phyloP scores from a whole-genome alignment of 2,329 filamentous ascomycete genomes.

The Colletotrichum sp. region DNA sequence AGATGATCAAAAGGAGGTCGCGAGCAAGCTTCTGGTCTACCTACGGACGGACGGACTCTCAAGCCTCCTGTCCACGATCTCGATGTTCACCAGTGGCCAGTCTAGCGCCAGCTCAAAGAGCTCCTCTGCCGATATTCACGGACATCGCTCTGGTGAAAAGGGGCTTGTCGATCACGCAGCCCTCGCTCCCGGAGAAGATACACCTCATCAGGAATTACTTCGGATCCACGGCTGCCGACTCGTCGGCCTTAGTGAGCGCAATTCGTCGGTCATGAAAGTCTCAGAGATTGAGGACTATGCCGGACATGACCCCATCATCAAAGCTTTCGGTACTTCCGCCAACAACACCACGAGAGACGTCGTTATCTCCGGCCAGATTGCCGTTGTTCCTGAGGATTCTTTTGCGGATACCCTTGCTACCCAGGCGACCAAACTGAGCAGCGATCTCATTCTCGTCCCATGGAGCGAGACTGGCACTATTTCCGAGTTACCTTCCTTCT shows the following conservation, averaged over 20 bases:
- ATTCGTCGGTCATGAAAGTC: slow-evolving; percentile 85
- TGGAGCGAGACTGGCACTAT: slow-evolving; percentile 80
- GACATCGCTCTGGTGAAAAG: neutral
- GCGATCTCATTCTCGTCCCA: slow-evolving; percentile 75
- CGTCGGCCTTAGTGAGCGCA: slow-evolving; percentile 80
- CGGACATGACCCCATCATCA: slow-evolving; percentile 76
- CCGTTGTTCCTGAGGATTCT: slow-evolving; percentile 71
- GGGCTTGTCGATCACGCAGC: slow-evolving; percentile 11
- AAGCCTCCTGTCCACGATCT: slow-evolving; percentile 85
- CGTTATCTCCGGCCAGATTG: slow-evolving; percentile 74
- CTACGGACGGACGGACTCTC: slow-evolving; percentile 71
- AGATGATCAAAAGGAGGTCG: slow-evolving; percentile 27
- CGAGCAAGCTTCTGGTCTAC: neutral
- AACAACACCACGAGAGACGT: slow-evolving; percentile 65
- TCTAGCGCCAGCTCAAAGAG: neutral
- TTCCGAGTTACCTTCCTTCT: slow-evolving; percentile 39
- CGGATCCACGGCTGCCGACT: slow-evolving; percentile 81
- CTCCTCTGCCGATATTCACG: neutral
- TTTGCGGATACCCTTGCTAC: slow-evolving; percentile 74
- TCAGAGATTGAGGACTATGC: slow-evolving; percentile 73
- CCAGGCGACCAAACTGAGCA: slow-evolving; percentile 67
- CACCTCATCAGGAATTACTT: slow-evolving; percentile 55
- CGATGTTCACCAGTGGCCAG: slow-evolving; percentile 60
- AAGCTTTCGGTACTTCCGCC: slow-evolving; percentile 72
- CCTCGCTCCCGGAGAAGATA: neutral